A percentile compares a stretch with the other conserved stretches of the same genome.
Conservation (phyloP, 352 stramenopile genomes). For the Globisporangium spiculum region DNA sequence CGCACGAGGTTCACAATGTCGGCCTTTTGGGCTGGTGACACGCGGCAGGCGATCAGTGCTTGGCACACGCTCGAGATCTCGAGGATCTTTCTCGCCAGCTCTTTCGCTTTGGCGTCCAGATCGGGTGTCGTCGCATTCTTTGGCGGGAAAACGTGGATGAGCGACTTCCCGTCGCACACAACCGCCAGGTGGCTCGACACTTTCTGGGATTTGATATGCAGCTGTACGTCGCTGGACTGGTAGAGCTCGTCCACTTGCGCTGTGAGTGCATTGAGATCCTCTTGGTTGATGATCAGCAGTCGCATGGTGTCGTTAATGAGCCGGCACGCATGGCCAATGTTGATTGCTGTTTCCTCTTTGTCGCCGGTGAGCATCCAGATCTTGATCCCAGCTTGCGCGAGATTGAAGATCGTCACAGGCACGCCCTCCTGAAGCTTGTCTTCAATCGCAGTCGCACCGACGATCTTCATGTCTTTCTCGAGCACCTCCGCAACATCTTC, state of each 20-base stretch:
- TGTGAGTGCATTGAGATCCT: conserved; percentile 40
- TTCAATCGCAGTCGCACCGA: conserved; percentile 91
- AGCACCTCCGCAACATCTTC: conserved; percentile 56
- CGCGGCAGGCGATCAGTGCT: conserved; percentile 76
- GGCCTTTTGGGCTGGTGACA: conserved; percentile 81
- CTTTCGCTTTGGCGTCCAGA: conserved; percentile 33
- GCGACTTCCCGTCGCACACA: conserved; percentile 69
- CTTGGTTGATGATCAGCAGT: conserved; percentile 50
- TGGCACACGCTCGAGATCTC: conserved; percentile 60
- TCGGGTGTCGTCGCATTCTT: conserved; percentile 35
- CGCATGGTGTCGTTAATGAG: conserved; percentile 68
- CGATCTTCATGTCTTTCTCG: conserved; percentile 73
- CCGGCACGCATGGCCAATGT: conserved; percentile 83
- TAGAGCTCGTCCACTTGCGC: conserved; percentile 52
- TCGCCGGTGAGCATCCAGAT: conserved; percentile 95
- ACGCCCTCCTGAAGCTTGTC: conserved; percentile 92
- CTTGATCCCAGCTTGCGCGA: conserved; percentile 90
- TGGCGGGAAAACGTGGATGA: conserved; percentile 67
- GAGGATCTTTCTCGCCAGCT: conserved; percentile 51
- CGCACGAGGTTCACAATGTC: conserved; percentile 77
- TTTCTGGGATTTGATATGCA: conserved; percentile 32
- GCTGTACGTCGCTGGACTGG: conserved; percentile 44
- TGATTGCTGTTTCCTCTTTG: conserved; percentile 94
- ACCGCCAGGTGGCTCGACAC: conserved; percentile 55
- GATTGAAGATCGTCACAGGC: conserved; percentile 78